Percentiles rank a stretch among this genome's conserved stretches.
Conservation (phyloP, 192 early-diverging fungal genomes). For the Coemansia sp. region DNA sequence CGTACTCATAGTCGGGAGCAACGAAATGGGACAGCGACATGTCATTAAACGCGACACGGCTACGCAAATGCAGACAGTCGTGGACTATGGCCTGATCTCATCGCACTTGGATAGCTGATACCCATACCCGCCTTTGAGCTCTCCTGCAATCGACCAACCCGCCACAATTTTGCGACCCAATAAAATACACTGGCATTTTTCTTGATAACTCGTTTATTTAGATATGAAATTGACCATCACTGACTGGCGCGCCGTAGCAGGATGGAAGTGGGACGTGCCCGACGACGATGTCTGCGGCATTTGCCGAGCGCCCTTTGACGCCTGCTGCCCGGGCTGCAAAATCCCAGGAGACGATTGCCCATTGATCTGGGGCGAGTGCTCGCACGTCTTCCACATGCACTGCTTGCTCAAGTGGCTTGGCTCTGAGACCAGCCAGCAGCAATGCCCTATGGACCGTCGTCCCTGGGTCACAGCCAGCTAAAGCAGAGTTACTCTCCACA, state of each 20-base stretch:
- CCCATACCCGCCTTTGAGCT: neutral
- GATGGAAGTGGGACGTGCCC: conserved; percentile 84
- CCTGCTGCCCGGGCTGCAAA: conserved; percentile 80
- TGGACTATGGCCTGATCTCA: conserved; percentile 1
- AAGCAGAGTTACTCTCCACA: neutral
- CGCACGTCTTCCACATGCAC: conserved; percentile 93
- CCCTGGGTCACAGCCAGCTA: conserved; percentile 63
- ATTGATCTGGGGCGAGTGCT: conserved; percentile 86
- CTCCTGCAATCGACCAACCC: neutral
- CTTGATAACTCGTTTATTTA: neutral
- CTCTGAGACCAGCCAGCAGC: conserved; percentile 65
- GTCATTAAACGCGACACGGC: conserved; percentile 16
- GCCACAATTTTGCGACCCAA: neutral
- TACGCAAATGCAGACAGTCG: conserved; percentile 1
- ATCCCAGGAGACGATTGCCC: conserved; percentile 87
- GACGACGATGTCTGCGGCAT: conserved; percentile 91
- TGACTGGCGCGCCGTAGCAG: conserved; percentile 75
- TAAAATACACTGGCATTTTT: neutral
- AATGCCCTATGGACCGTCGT: conserved; percentile 87
- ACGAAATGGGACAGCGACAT: conserved; percentile 12
- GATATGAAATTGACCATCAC: conserved; percentile 44
- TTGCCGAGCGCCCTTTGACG: conserved; percentile 82
- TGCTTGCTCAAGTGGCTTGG: conserved; percentile 82
- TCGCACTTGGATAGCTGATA: neutral
- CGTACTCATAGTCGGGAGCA: conserved; percentile 27